A percentile compares a stretch with the other conserved stretches of the same genome.
These are phyloP conservation scores for Aspergillus ibericus DNA, from an alignment of 2,329 filamentous ascomycete genomes.

Conservation along the genomic window DNA sequence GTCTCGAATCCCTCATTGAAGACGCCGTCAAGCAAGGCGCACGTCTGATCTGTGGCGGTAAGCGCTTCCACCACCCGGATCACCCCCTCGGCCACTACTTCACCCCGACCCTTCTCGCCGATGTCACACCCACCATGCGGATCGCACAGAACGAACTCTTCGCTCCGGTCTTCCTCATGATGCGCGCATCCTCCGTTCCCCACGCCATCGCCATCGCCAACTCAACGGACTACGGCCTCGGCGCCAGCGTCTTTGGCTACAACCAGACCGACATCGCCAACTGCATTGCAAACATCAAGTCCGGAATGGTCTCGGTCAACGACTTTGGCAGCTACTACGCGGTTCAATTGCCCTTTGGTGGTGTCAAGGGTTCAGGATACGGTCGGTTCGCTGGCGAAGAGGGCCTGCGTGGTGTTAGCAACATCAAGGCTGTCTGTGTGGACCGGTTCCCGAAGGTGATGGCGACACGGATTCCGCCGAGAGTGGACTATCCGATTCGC, in stretches of 20 bases:
- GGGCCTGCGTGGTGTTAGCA: slow-evolving; percentile 80
- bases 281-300: slow-evolving; percentile 68
- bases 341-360: slow-evolving; percentile 91
- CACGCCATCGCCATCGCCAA: slow-evolving; percentile 79
- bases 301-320: slow-evolving; percentile 92
- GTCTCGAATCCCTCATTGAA: slow-evolving; percentile 72
- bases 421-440: slow-evolving; percentile 80
- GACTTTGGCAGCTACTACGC: slow-evolving; percentile 95
- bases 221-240: slow-evolving; percentile 79
- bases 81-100: slow-evolving; percentile 88
- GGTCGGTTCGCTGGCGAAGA: slow-evolving; percentile 91
- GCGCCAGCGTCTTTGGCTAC: slow-evolving; percentile 81
- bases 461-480: slow-evolving; percentile 75
- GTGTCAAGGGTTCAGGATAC: slow-evolving; percentile 84
- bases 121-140: slow-evolving; percentile 80
- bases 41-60: slow-evolving; percentile 76
- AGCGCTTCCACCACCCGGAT: slow-evolving; percentile 67
- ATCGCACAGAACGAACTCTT: slow-evolving; percentile 93
- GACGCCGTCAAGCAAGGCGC: slow-evolving; percentile 80
- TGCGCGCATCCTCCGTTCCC: slow-evolving; percentile 67
- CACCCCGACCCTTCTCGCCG: slow-evolving; percentile 81
- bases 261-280: slow-evolving; percentile 61
- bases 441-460: slow-evolving; percentile 62
- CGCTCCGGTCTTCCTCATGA: slow-evolving; percentile 82
- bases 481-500: slow-evolving; percentile 77